Conservation (phyloP, 768 basidiomycete genomes). For the Fomitopsis serialis region DNA sequence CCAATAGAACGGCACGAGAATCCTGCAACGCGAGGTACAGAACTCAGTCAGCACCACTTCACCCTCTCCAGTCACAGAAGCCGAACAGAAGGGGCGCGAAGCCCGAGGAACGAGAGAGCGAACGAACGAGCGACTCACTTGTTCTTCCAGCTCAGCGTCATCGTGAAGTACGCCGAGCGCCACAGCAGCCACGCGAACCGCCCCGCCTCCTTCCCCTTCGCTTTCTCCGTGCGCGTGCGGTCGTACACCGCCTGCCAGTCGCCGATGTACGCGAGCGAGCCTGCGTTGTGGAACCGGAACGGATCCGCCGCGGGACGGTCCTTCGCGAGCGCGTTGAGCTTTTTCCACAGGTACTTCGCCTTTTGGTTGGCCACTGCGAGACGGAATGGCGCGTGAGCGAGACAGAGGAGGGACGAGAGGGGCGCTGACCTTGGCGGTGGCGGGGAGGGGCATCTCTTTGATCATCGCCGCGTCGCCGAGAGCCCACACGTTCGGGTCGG, state of each 20-base stretch:
- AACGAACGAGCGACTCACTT: constrained; percentile 38
- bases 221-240: constrained; percentile 43
- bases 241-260: constrained; percentile 82
- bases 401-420: constrained; percentile 4
- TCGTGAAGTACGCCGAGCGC: constrained; percentile 78
- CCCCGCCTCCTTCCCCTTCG: constrained; percentile 52
- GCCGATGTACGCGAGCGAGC: constrained; percentile 78
- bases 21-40: constrained; percentile 31
- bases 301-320: constrained; percentile 24
- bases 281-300: constrained; percentile 69
- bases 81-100: too few relatives aligned
- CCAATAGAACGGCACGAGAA: constrained; percentile 65
- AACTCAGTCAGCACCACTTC: neutral
- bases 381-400: neutral
- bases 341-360: constrained; percentile 59
- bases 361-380: constrained; percentile 69
- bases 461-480: constrained; percentile 76
- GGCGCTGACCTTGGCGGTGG: constrained; percentile 72
- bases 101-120: too few relatives aligned
- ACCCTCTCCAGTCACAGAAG: neutral
- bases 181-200: constrained; percentile 74
- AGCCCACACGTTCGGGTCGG: constrained; percentile 68
- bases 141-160: constrained; percentile 68
- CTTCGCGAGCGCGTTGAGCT: constrained; percentile 53
- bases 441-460: constrained; percentile 56